A percentile compares a stretch with the other conserved stretches of the same genome.
phyloP scores from a whole-genome alignment of 2,329 filamentous ascomycete species.

The Raffaelea albimanens region DNA sequence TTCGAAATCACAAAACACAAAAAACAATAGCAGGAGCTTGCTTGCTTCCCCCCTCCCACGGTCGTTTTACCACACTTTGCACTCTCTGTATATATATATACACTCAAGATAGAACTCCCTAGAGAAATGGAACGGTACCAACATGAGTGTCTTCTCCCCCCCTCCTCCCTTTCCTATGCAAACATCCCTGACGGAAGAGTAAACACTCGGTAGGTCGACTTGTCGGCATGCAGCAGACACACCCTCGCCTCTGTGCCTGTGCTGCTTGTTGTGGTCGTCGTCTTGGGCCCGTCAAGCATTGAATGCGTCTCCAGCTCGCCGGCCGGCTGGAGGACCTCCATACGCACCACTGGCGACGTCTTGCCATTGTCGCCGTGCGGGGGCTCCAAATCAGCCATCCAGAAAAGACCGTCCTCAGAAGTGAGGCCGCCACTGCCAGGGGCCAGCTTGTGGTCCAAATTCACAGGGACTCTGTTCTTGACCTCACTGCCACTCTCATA shows the following conservation, averaged over 20 bases:
- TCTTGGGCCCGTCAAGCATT: background rate
- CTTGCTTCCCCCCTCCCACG: no score
- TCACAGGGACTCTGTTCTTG: no score
- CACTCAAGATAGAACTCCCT: background rate
- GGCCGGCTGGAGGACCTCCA: constrained; percentile 40
- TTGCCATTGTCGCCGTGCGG: background rate
- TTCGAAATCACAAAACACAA: constrained; percentile 62
- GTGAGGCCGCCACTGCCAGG: background rate
- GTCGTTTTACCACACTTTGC: no score
- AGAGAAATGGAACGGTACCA: no score
- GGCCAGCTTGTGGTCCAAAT: no score
- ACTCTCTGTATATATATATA: constrained; percentile 1
- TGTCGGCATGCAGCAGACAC: constrained; percentile 39
- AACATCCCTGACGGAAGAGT: constrained; percentile 23
- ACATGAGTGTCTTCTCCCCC: no score
- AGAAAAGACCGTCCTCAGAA: constrained; percentile 9
- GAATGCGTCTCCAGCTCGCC: no score
- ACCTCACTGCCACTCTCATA: background rate
- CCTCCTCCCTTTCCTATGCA: background rate
- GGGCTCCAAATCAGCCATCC: constrained; percentile 4
- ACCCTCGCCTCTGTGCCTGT: constrained; percentile 33
- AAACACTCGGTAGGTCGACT: constrained; percentile 38
- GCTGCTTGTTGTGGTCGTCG: background rate
- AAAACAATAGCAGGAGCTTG: constrained; percentile 12
- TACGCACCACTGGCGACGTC: constrained; percentile 22